Conservation (phyloP, 768 basidiomycete genomes). For the Scleroderma bovista region DNA sequence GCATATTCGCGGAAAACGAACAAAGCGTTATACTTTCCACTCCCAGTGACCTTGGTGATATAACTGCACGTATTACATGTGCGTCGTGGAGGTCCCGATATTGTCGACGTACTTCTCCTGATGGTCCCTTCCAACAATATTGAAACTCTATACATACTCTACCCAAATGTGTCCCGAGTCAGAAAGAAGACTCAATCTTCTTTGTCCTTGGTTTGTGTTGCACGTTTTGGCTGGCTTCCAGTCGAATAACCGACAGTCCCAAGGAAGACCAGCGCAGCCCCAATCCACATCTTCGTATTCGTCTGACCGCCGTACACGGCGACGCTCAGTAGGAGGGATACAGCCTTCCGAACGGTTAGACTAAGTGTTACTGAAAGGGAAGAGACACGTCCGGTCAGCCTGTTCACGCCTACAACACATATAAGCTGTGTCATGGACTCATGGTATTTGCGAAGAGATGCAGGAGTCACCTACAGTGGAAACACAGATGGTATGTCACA, state of each 20-base stretch:
- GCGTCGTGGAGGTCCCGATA: not conserved
- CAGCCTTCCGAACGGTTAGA: constrained; percentile 76
- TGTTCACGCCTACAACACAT: constrained; percentile 83
- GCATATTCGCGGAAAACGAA: too few relatives aligned
- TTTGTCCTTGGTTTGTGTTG: constrained; percentile 15
- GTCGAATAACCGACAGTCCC: constrained; percentile 68
- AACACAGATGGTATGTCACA: constrained; percentile 4
- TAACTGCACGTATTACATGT: constrained; percentile 1
- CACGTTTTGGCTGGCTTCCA: constrained; percentile 4
- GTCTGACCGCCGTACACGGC: constrained; percentile 38
- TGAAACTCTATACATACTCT: not conserved
- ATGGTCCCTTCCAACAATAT: not conserved
- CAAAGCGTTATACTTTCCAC: too few relatives aligned
- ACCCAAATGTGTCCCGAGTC: not conserved
- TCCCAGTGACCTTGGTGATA: too few relatives aligned
- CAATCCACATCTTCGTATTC: constrained; percentile 55
- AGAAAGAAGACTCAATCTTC: constrained; percentile 12
- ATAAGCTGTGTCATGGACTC: constrained; percentile 82
- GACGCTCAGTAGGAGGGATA: constrained; percentile 70
- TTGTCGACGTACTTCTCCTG: not conserved
- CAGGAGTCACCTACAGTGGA: constrained; percentile 46
- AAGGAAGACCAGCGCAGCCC: constrained; percentile 60
- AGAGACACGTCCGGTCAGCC: constrained; percentile 72
- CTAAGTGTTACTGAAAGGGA: constrained; percentile 75
- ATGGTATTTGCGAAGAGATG: constrained; percentile 70